These are phyloP conservation scores for Draba incana DNA, from an alignment of 345 rosid species.

Conservation along the genomic window DNA sequence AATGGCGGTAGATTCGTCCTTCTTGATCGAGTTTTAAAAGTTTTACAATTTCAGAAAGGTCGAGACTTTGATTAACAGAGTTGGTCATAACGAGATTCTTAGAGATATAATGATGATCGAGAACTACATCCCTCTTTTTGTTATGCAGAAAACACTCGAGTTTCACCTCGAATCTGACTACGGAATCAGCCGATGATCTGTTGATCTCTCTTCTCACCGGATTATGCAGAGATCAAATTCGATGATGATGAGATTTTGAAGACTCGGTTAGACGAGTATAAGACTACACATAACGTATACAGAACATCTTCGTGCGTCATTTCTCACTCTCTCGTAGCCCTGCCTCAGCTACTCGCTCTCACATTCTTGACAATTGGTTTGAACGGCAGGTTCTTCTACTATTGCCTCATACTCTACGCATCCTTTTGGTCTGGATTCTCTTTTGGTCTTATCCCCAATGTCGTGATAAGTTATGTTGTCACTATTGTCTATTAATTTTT, in stretches of 20 bases:
- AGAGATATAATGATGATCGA: slow-evolving; percentile 74
- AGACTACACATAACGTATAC: slow-evolving; percentile 53
- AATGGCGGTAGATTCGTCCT: slow-evolving; percentile 62
- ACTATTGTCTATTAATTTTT: slow-evolving; percentile 45
- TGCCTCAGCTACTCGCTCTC: slow-evolving; percentile 47
- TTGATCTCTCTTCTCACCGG: slow-evolving; percentile 48
- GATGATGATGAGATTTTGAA: slow-evolving; percentile 26
- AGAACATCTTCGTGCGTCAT: slow-evolving; percentile 52
- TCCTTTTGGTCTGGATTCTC: slow-evolving; percentile 79
- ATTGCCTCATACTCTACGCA: slow-evolving; percentile 42
- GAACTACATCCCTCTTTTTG: slow-evolving; percentile 71
- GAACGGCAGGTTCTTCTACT: slow-evolving; percentile 47
- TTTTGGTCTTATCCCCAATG: slow-evolving; percentile 46
- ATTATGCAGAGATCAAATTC: slow-evolving; percentile 47
- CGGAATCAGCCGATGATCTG: slow-evolving; percentile 45
- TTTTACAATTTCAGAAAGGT: slow-evolving; percentile 48
- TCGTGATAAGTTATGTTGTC: slow-evolving; percentile 47
- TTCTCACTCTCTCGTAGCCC: slow-evolving; percentile 47
- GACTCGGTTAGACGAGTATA: slow-evolving; percentile 37
- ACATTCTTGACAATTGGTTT: slow-evolving; percentile 57
- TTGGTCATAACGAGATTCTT: slow-evolving; percentile 53
- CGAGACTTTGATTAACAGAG: slow-evolving; percentile 43
- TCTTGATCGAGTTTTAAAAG: slow-evolving; percentile 45
- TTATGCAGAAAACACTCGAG: slow-evolving; percentile 55
- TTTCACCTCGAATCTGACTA: slow-evolving; percentile 45